These are phyloP conservation scores for Rutstroemia sydowiana DNA, from an alignment of 2,329 filamentous ascomycete genomes.

Conservation along the genomic window DNA sequence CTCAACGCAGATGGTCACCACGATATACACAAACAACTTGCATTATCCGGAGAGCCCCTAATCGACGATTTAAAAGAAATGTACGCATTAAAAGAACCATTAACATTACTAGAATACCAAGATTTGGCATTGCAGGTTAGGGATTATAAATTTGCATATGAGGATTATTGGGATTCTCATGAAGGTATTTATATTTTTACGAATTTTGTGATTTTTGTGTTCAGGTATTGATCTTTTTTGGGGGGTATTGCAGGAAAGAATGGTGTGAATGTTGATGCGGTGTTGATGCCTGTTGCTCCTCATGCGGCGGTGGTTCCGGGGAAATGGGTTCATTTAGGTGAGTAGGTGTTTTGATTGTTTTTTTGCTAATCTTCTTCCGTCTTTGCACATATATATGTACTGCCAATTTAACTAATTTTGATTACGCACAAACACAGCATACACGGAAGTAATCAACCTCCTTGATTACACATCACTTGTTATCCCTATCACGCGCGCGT, in stretches of 20 bases:
- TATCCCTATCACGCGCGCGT: constrained; percentile 44
- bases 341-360: background rate
- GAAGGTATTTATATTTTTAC: too few relatives aligned
- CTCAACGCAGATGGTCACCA: constrained; percentile 4
- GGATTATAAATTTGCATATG: constrained; percentile 1
- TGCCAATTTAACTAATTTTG: too few relatives aligned
- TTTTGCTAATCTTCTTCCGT: background rate
- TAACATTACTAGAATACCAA: constrained; percentile 8
- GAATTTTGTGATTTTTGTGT: too few relatives aligned
- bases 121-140: constrained; percentile 1
- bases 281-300: constrained; percentile 42
- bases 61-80: background rate
- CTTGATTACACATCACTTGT: constrained; percentile 54
- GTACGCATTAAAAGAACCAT: background rate
- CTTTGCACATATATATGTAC: background rate
- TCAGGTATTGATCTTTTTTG: too few relatives aligned
- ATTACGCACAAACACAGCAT: constrained; percentile 22
- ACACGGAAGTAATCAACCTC: constrained; percentile 56
- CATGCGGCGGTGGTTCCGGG: constrained; percentile 33
- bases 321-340: constrained; percentile 6
- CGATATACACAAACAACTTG: constrained; percentile 6
- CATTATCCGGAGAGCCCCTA: constrained; percentile 4
- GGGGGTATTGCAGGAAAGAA: constrained; percentile 6
- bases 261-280: constrained; percentile 42
- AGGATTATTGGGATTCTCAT: constrained; percentile 34